Base-by-base conservation (phyloP, 345 rosid species). In the Abelmoschus esculentus region DNA sequence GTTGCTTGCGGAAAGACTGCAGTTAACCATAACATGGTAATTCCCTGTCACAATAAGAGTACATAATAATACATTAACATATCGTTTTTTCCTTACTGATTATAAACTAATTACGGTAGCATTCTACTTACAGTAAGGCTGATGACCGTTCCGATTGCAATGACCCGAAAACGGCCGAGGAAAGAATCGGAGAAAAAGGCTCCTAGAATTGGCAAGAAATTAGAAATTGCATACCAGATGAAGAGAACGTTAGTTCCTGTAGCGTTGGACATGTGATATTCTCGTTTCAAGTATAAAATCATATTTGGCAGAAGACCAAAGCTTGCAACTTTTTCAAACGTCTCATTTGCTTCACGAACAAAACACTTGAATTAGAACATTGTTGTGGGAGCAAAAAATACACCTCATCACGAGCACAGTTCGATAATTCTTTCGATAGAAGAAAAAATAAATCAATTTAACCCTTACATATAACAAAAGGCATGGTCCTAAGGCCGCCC, bases 161-260 rank as follows among this genome's bases (percentile, higher is more conserved):
- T 80, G 50, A 84, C 73, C 1, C 61, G 74, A 71, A 75, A 86
- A 13, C 87, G 82, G 52, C 90, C 87, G 7, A 82, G 68, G 75
- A 47, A 80, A 72, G 90, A 84, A 77, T 84, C 85, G 3, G 90
- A 80, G 49, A 84, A 17, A 49, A 84, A 80, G 69, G 87, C 85
- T 9, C 90, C 90, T 0, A 80, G 0, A 18, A 53, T 58, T 2
- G 90, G 87, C 58, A 75, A 60, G 78, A 82, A 76, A 67, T 74
- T 59, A 1, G 85, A 79, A 18, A 61, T 34, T 52, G 90, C 85
- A 0, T 15, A 19, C 87, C 90, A 84, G 32, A 84, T 32, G 75
- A 82, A 84, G 52, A 84, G 17, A 7, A 79, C 77, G n/a, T 55
- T 79, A 7, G 80, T 65, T 70, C 81, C 82, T 0, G 70, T 17